Conservation (phyloP, 805 yeast species). For the Candida koratica region DNA sequence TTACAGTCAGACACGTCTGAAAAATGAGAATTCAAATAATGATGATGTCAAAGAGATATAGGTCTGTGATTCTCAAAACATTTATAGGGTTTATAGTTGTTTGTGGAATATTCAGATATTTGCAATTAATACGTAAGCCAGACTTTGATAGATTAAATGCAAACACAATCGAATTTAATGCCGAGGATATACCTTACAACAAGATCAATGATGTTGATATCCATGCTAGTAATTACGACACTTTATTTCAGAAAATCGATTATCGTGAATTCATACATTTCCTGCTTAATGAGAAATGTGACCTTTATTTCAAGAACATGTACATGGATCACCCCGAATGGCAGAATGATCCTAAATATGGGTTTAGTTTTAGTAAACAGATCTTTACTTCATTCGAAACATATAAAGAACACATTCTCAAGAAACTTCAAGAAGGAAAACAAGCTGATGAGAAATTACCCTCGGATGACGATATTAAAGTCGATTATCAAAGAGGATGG, state of each 20-base stretch:
- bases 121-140: background rate
- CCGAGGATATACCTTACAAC: background rate
- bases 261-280: slow-evolving; percentile 8
- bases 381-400: slow-evolving; percentile 14
- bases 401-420: slow-evolving; percentile 9
- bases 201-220: slow-evolving; percentile 5
- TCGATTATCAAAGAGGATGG: slow-evolving; percentile 14
- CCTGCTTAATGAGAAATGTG: slow-evolving; percentile 19
- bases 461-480: slow-evolving; percentile 9
- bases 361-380: slow-evolving; percentile 15
- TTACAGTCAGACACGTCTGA: slow-evolving; percentile 1
- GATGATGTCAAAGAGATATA: slow-evolving; percentile 7
- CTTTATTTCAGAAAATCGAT: slow-evolving; percentile 10
- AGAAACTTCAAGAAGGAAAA: slow-evolving; percentile 4
- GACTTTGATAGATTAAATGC: slow-evolving; percentile 6
- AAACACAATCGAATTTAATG: background rate
- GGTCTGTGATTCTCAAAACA: background rate
- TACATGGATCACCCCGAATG: slow-evolving; percentile 15
- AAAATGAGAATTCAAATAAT: no score
- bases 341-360: slow-evolving; percentile 16
- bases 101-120: slow-evolving; percentile 1
- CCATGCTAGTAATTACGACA: slow-evolving; percentile 9
- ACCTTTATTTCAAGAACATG: slow-evolving; percentile 19
- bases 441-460: slow-evolving; percentile 3
- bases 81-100: background rate